Conservation (phyloP, 1,139 yeast species). For the Arxiozyma bovina region DNA sequence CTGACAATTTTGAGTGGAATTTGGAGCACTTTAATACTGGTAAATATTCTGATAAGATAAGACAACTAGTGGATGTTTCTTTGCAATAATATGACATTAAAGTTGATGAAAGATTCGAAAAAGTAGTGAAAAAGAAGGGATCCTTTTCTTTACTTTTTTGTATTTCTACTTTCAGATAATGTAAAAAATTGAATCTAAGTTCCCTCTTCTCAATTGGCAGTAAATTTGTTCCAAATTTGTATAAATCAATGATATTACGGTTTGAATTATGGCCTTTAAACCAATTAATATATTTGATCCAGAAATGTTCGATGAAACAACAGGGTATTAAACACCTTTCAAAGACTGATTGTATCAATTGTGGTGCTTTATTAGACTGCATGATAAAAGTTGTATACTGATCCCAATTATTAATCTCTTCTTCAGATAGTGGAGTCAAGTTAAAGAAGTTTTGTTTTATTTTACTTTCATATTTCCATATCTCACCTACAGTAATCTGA, state of each 20-base stretch:
- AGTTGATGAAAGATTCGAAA: conserved; percentile 10
- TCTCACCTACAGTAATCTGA: conserved; percentile 43
- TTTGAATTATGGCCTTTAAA: conserved; percentile 13
- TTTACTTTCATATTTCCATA: conserved; percentile 56
- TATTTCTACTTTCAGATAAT: conserved; percentile 12
- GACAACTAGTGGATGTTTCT: not conserved
- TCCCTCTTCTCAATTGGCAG: conserved; percentile 15
- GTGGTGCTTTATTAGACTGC: conserved; percentile 7
- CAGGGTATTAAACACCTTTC: conserved; percentile 57
- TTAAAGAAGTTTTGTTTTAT: conserved; percentile 41
- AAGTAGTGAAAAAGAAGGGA: conserved; percentile 6
- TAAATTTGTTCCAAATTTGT: conserved; percentile 14
- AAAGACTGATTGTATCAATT: conserved; percentile 36
- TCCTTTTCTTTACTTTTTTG: conserved; percentile 10
- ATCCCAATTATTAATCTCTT: conserved; percentile 43
- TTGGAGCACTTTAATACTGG: conserved; percentile 16
- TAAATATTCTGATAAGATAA: conserved; percentile 17
- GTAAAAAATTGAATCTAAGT: conserved; percentile 15
- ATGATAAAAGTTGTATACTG: conserved; percentile 42
- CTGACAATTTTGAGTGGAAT: conserved; percentile 14
- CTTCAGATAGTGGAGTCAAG: conserved; percentile 31
- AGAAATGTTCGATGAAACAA: conserved; percentile 42
- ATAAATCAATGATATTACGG: conserved; percentile 11
- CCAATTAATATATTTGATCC: conserved; percentile 52
- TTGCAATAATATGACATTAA: conserved; percentile 11